These are phyloP conservation scores for Grammothele lineata DNA, from an alignment of 768 basidiomycete genomes.

Conservation along the genomic window DNA sequence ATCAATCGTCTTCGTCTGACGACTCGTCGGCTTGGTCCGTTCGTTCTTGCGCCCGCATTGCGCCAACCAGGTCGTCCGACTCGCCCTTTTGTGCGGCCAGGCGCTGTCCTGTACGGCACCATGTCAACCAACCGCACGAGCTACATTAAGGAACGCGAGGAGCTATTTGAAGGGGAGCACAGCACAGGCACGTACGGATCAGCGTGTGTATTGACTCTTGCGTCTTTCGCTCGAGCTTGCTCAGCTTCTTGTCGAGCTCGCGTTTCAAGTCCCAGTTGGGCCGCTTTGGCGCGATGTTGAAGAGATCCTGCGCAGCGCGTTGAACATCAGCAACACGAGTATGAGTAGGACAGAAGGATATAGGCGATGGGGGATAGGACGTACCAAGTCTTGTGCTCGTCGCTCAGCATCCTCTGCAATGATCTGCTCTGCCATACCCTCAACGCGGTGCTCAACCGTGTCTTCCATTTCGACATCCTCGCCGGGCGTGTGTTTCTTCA, in stretches of 20 bases:
- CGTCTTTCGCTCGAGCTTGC: constrained; percentile 86
- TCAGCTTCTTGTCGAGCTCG: constrained; percentile 86
- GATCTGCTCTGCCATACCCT: constrained; percentile 80
- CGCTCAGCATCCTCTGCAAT: constrained; percentile 84
- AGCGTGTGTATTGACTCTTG: constrained; percentile 90
- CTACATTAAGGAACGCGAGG: background rate
- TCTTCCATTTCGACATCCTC: constrained; percentile 63
- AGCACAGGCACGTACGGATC: constrained; percentile 64
- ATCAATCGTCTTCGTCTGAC: constrained; percentile 63
- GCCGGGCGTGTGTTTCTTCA: constrained; percentile 56
- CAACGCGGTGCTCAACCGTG: constrained; percentile 83
- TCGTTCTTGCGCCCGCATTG: constrained; percentile 74
- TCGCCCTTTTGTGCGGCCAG: constrained; percentile 76
- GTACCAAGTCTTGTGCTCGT: constrained; percentile 82
- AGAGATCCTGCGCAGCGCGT: constrained; percentile 62
- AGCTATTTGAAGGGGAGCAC: background rate
- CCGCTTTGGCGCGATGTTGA: constrained; percentile 96
- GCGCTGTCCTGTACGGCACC: constrained; percentile 63
- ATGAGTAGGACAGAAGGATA: no score
- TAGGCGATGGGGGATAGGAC: constrained; percentile 27
- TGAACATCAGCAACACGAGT: background rate
- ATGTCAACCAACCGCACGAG: no score
- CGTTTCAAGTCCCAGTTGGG: constrained; percentile 96
- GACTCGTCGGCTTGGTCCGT: constrained; percentile 48
- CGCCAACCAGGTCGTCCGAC: constrained; percentile 75